Percentiles rank a stretch among this genome's conserved stretches.
Conservation (phyloP, 148 eudicot genomes). For the Polygonum aviculare region DNA sequence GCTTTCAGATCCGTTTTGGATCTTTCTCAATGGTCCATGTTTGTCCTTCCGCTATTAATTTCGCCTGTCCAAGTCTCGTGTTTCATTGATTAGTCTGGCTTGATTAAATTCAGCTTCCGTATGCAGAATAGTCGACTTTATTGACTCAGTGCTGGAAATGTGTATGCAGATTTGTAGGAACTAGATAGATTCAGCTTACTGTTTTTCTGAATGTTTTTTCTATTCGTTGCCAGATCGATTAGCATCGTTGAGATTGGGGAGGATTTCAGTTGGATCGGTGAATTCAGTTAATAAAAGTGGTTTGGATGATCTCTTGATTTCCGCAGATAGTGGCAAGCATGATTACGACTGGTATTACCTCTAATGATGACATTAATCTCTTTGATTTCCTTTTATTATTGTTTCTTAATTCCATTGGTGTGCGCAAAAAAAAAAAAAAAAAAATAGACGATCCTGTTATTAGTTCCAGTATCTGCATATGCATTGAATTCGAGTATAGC, state of each 20-base stretch:
- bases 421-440: neutral
- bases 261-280: constrained; percentile 43
- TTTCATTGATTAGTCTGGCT: neutral
- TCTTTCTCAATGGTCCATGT: constrained; percentile 6
- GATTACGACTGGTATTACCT: constrained; percentile 90
- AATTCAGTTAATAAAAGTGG: constrained; percentile 49
- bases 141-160: neutral
- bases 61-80: neutral
- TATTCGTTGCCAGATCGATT: constrained; percentile 11
- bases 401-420: neutral
- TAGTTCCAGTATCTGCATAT: too few species aligned
- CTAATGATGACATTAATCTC: neutral
- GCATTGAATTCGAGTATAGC: too few species aligned
- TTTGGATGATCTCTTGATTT: constrained; percentile 69
- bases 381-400: neutral
- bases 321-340: constrained; percentile 75
- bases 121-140: neutral
- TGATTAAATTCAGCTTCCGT: neutral
- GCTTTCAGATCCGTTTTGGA: neutral
- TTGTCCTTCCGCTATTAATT: neutral
- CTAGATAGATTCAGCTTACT: neutral
- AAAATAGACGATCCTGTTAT: too few species aligned
- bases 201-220: neutral
- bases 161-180: too few species aligned
- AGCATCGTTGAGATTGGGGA: constrained; percentile 71